Percentiles rank a stretch among this genome's conserved stretches.
Conservation (phyloP, 2,329 filamentous ascomycete species). For the Neonectria coccinea region DNA sequence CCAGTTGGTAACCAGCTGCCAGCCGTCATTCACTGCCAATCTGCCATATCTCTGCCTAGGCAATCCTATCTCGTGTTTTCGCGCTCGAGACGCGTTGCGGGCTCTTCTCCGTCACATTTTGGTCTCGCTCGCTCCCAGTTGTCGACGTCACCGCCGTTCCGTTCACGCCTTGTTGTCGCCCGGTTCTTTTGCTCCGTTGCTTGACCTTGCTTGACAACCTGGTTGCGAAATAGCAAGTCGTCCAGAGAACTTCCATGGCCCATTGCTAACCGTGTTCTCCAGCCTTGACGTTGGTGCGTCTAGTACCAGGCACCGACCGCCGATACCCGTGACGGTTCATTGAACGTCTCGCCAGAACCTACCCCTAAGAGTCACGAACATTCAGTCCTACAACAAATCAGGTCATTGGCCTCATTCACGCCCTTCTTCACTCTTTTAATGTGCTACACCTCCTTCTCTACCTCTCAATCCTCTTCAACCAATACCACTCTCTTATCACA, state of each 20-base stretch:
- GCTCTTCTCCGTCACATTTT: neutral
- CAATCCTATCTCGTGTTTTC: neutral
- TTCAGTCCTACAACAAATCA: neutral
- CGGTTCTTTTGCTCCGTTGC: neutral
- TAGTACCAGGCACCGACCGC: neutral
- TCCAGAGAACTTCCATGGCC: no score
- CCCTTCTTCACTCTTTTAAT: neutral
- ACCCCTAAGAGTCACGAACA: neutral
- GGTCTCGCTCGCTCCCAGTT: slow-evolving; percentile 1
- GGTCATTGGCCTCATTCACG: neutral
- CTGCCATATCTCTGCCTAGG: neutral
- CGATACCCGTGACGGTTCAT: neutral
- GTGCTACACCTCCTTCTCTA: neutral
- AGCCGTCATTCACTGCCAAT: slow-evolving; percentile 5
- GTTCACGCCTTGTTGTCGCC: neutral
- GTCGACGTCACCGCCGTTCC: slow-evolving; percentile 1
- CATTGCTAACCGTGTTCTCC: neutral
- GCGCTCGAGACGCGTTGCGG: neutral
- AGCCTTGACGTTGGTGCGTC: slow-evolving; percentile 2
- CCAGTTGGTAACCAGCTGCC: slow-evolving; percentile 7
- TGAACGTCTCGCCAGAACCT: neutral
- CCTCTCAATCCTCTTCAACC: no score
- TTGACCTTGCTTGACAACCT: neutral
- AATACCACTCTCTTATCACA: neutral
- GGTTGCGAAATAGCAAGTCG: neutral